Conservation (phyloP, 768 basidiomycete species). For the Boletus rufocinnamomeus region DNA sequence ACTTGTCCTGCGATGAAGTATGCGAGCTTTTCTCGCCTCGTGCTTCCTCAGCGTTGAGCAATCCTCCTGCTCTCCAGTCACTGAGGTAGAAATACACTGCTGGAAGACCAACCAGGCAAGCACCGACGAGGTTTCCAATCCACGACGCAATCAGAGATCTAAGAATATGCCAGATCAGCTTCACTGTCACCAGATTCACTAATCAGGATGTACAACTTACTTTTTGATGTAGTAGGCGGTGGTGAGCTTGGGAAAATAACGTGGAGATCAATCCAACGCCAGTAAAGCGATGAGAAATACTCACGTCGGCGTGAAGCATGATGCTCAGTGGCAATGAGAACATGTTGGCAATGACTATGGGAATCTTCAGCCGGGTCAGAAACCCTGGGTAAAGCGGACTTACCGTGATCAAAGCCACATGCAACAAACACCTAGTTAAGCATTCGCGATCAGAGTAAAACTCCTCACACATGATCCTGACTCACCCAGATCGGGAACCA, state of each 20-base stretch:
- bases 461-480: background rate
- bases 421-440: slow-evolving; percentile 61
- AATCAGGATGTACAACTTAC: slow-evolving; percentile 37
- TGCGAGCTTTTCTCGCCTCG: slow-evolving; percentile 15
- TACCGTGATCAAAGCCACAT: slow-evolving; percentile 71
- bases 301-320: slow-evolving; percentile 66
- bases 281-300: slow-evolving; percentile 25
- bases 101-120: slow-evolving; percentile 62
- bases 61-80: slow-evolving; percentile 45
- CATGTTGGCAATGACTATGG: slow-evolving; percentile 71
- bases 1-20: slow-evolving; percentile 8
- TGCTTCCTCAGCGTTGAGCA: slow-evolving; percentile 44
- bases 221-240: slow-evolving; percentile 63
- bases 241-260: slow-evolving; percentile 22
- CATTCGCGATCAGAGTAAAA: background rate
- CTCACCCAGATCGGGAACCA: slow-evolving; percentile 79
- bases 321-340: slow-evolving; percentile 71
- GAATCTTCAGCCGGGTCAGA: background rate
- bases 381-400: slow-evolving; percentile 10
- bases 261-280: slow-evolving; percentile 1
- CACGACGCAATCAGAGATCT: slow-evolving; percentile 66
- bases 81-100: slow-evolving; percentile 63
- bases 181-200: background rate
- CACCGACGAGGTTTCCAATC: slow-evolving; percentile 70
- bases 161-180: background rate